phyloP scores from a whole-genome alignment of 2,329 filamentous ascomycete genomes.

The Verticillium dahliae region DNA sequence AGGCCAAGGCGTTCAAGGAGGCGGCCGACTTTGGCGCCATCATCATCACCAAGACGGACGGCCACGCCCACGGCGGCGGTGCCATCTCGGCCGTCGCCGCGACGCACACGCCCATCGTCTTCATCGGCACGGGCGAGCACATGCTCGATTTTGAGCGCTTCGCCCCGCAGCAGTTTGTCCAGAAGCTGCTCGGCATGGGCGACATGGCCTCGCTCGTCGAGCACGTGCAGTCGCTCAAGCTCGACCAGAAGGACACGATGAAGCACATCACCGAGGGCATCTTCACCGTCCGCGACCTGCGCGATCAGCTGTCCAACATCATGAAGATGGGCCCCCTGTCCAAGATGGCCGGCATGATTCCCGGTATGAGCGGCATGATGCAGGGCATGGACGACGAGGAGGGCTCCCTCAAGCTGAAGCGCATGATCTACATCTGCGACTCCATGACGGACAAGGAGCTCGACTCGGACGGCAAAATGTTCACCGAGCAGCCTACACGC shows the following conservation, averaged over 20 bases:
- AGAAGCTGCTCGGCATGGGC: constrained; percentile 92
- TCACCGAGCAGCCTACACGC: constrained; percentile 83
- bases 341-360: constrained; percentile 99
- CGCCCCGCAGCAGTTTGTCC: constrained; percentile 85
- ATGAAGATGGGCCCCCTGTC: constrained; percentile 99
- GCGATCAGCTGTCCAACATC: constrained; percentile 93
- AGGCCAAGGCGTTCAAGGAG: constrained; percentile 95
- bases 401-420: constrained; percentile 84
- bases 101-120: constrained; percentile 94
- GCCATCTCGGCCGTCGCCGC: constrained; percentile 96
- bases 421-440: constrained; percentile 99
- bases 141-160: constrained; percentile 93
- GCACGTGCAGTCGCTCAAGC: constrained; percentile 90
- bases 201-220: constrained; percentile 94
- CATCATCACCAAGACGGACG: constrained; percentile 98
- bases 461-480: constrained; percentile 90
- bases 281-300: constrained; percentile 88
- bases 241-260: constrained; percentile 98
- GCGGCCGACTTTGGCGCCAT: constrained; percentile 96
- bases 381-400: constrained; percentile 96
- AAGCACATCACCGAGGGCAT: constrained; percentile 97
- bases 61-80: constrained; percentile 89
- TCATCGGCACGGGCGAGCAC: constrained; percentile 96
- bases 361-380: constrained; percentile 89
- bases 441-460: constrained; percentile 96